Evolutionary conservation across 2,329 filamentous ascomycete genomes (phyloP), one percentile per base, ranked within the genome.

Genomic region (Aureobasidium sp.): DNA sequence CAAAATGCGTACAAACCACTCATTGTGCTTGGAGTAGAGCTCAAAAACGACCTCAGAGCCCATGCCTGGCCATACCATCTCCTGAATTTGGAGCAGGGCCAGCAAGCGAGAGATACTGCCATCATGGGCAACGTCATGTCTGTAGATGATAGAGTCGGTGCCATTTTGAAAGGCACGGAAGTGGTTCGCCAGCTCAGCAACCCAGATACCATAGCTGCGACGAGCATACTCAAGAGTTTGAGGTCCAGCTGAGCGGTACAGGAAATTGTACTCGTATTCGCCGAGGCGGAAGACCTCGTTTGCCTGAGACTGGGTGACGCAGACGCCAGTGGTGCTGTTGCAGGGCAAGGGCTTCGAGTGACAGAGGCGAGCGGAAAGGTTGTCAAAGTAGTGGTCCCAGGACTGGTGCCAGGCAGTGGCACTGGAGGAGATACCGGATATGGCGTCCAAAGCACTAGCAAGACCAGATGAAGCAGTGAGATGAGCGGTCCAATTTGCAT

Each of bases 61-160:
- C 89, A 93, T 91, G 0, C 89, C 89, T 0, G 89, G 89, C 89
- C 89, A 93, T 1, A 91, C 85, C 89, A 93, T 93, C 58, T 78
- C 72, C 27, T 90, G 85, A 1, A 88, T 69, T 74, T 93, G 89
- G 68, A 94, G 70, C 16, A 92, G 80, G 2, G 83, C 83, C 27
- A 94, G 76, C 7, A 93, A 68, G 2, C 84, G 76, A 11, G 86
- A 85, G 7, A 92, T 69, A 3, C 84, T 87, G 3, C 90, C 90
- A 67, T 94, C 90, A 68, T 95, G 90, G 2, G 89, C 90, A 41
- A 94, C 80, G 65, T 93, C 92, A 69, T 94, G 90, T 47, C 85
- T 75, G 70, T 91, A 93, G 11, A 77, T 75, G 0, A 83, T 72
- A 0, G 63, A 53, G 8, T 11, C 67, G 50, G 54, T 61, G 13